These are phyloP conservation scores for Firmiana major DNA, from an alignment of 345 rosid species.

Conservation along the genomic window DNA sequence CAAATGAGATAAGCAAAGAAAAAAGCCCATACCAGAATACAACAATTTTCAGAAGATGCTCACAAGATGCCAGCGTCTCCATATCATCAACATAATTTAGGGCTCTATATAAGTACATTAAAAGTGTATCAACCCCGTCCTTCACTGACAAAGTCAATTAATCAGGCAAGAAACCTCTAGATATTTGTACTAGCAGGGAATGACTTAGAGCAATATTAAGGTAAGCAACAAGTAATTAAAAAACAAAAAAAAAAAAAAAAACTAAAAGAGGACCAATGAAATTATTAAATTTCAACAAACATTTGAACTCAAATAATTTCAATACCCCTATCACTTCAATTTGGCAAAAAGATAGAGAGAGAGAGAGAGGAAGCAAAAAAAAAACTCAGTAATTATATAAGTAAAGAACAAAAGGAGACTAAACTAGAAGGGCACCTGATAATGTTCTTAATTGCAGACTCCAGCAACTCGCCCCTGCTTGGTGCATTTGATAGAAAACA, in stretches of 20 bases:
- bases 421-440: slow-evolving; percentile 50
- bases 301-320: background rate
- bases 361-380: background rate
- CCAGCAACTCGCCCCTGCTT: slow-evolving; percentile 70
- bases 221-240: no score
- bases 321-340: background rate
- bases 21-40: slow-evolving; percentile 70
- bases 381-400: background rate
- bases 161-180: slow-evolving; percentile 71
- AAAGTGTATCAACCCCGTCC: slow-evolving; percentile 96
- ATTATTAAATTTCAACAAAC: background rate
- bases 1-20: slow-evolving; percentile 18
- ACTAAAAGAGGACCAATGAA: background rate
- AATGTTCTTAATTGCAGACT: slow-evolving; percentile 72
- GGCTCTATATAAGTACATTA: slow-evolving; percentile 94
- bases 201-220: no score
- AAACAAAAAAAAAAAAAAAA: no score
- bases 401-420: background rate
- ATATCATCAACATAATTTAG: slow-evolving; percentile 75
- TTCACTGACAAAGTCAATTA: slow-evolving; percentile 57
- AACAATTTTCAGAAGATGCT: slow-evolving; percentile 73
- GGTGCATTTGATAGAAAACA: slow-evolving; percentile 75
- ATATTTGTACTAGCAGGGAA: slow-evolving; percentile 56
- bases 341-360: background rate
- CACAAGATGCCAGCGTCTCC: slow-evolving; percentile 99